Conservation (phyloP, 2,329 filamentous ascomycete genomes). For the Neofusicoccum sp. region DNA sequence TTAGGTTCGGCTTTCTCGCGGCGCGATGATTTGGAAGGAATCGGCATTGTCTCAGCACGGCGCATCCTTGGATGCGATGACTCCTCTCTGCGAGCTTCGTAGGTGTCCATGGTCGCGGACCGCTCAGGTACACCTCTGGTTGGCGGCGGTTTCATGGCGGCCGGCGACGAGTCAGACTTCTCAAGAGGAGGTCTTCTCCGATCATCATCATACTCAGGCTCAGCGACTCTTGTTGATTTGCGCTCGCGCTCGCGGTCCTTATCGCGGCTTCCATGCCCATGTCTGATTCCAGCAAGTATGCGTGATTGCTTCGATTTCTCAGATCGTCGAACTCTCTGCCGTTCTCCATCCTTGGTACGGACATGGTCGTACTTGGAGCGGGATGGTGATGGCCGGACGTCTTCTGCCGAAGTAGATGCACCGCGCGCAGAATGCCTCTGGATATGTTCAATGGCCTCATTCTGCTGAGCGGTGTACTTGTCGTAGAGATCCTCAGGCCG, state of each 20-base stretch:
- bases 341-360: conserved; percentile 1
- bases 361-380: conserved; percentile 10
- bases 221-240: conserved; percentile 33
- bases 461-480: neutral
- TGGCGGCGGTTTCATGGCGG: conserved; percentile 30
- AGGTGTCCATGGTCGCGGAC: conserved; percentile 29
- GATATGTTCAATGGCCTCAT: conserved; percentile 12
- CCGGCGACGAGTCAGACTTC: conserved; percentile 38
- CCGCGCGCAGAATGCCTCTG: neutral
- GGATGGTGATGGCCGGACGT: neutral
- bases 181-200: conserved; percentile 36
- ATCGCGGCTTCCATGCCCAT: conserved; percentile 20
- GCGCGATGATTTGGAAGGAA: conserved; percentile 26
- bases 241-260: too few relatives aligned
- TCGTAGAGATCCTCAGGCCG: conserved; percentile 2
- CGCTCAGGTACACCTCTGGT: conserved; percentile 28
- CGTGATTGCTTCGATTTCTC: conserved; percentile 6
- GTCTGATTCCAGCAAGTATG: conserved; percentile 1
- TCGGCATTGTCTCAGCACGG: conserved; percentile 46
- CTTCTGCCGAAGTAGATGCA: neutral
- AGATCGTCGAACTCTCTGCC: conserved; percentile 5
- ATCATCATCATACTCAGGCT: conserved; percentile 26
- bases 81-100: conserved; percentile 30
- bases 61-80: conserved; percentile 35
- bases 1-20: conserved; percentile 27